Base-by-base conservation (phyloP, 495 filamentous ascomycete species). In the Neurospora africana region DNA sequence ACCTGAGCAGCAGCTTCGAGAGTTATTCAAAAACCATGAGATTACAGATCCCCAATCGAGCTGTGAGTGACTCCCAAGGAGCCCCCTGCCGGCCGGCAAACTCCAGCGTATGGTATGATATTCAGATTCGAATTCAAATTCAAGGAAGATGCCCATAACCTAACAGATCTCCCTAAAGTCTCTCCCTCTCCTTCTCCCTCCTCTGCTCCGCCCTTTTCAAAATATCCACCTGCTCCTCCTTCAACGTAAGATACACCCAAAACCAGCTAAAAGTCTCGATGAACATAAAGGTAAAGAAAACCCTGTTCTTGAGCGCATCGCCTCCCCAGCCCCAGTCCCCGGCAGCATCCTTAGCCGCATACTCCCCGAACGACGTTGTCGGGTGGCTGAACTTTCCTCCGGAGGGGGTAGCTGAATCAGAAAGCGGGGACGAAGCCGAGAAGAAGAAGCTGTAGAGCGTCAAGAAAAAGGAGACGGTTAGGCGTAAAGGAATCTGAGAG, bases 221-320 rank as follows among this genome's bases (percentile, higher is more conserved):
- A n/a, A 84, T 70, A 19, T 81, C 83, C 27, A 74, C 76, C 47
- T 81, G 75, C 80, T 87, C 85, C 74, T 88, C 85, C 71, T 83
- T 82, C 74, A 89, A 75, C 47, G 84, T 88, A 27, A 87, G 81
- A 80, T 81, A 86, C 33, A 92, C 90, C 92, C 93, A 97, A 79
- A 96, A 92, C 93, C 93, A 97, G 70, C 87, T 86, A 77, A 93
- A 83, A 81, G 93, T 90, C 84, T 97, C 93, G 81, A 95, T 78
- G 78, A 96, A 94, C 17, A 87, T 89, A 82, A 91, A 96, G 0
- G 92, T 90, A 76, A 97, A 96, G 13, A 95, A 89, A 8, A 95
- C 85, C 35, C 91, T 81, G 76, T 93, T 94, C 82, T 92, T 91
- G 77, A 95, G 77, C 40, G 89, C 87, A 72, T 88, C 91, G 78